Percentiles rank a stretch among this genome's conserved stretches.
Conservation (phyloP, 305 asterid species). For the Rubia balearica region DNA sequence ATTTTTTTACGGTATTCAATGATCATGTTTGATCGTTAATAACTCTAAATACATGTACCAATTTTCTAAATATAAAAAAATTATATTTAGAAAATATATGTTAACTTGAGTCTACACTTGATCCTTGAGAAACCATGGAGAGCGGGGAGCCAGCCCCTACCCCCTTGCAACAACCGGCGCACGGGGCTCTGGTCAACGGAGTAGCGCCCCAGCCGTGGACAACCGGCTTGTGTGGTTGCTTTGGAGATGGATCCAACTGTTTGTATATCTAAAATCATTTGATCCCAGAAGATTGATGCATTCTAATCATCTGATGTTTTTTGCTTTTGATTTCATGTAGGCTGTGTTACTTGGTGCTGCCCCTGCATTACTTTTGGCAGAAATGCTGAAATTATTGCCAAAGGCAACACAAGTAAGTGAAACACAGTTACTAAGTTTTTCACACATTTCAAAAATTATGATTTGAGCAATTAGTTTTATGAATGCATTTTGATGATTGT, state of each 20-base stretch:
- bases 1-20: no score
- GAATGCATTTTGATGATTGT: no score
- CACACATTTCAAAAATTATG: no score
- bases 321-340: conserved; percentile 5
- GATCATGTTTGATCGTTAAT: no score
- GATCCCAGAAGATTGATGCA: background rate
- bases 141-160: background rate
- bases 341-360: conserved; percentile 28
- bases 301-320: background rate
- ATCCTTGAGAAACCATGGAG: background rate
- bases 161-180: background rate
- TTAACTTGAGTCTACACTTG: background rate
- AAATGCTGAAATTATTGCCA: conserved; percentile 28
- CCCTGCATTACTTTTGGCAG: conserved; percentile 31
- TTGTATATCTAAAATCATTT: background rate
- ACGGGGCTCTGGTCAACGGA: conserved; percentile 12
- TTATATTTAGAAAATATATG: no score
- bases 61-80: no score
- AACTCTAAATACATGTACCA: no score
- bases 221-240: conserved; percentile 26
- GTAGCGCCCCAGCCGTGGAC: conserved; percentile 20
- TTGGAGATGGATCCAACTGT: conserved; percentile 28
- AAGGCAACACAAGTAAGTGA: conserved; percentile 26
- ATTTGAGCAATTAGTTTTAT: no score
- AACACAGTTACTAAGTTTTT: no score